These are phyloP conservation scores for Microthlaspi erraticum DNA, from an alignment of 345 rosid genomes.

Conservation along the genomic window DNA sequence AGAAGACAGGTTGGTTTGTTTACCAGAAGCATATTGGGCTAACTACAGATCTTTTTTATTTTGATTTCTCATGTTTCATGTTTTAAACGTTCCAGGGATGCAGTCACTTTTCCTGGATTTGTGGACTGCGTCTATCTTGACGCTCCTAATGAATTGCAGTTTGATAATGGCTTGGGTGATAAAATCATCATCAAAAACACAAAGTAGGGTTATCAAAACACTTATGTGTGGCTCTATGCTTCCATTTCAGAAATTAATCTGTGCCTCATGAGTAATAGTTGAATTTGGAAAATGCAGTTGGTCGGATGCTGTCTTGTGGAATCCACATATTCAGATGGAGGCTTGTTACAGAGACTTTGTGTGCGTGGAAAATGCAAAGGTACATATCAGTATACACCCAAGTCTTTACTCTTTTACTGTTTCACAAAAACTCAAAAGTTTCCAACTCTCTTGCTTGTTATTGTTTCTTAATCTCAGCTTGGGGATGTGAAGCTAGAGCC, in stretches of 20 bases:
- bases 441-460: slow-evolving; percentile 24
- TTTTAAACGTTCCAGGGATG: slow-evolving; percentile 60
- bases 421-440: not conserved
- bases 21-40: not conserved
- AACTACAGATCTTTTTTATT: slow-evolving; percentile 5
- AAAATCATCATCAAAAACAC: slow-evolving; percentile 61
- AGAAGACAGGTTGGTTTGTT: slow-evolving; percentile 76
- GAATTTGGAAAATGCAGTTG: slow-evolving; percentile 57
- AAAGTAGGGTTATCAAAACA: slow-evolving; percentile 55
- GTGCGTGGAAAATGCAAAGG: slow-evolving; percentile 95
- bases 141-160: slow-evolving; percentile 64
- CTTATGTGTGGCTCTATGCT: slow-evolving; percentile 22
- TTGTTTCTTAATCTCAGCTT: slow-evolving; percentile 55
- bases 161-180: slow-evolving; percentile 91
- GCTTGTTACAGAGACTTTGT: slow-evolving; percentile 90
- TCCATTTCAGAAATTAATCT: slow-evolving; percentile 1
- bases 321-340: slow-evolving; percentile 92
- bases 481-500: slow-evolving; percentile 80
- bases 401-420: slow-evolving; percentile 8
- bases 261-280: slow-evolving; percentile 13
- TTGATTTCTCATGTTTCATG: slow-evolving; percentile 18
- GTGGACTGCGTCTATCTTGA: slow-evolving; percentile 85
- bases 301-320: slow-evolving; percentile 96
- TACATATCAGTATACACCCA: slow-evolving; percentile 39
- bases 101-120: slow-evolving; percentile 82